These are phyloP conservation scores for Dendrobium nobile DNA, from an alignment of 106 monocot species.

Conservation along the genomic window DNA sequence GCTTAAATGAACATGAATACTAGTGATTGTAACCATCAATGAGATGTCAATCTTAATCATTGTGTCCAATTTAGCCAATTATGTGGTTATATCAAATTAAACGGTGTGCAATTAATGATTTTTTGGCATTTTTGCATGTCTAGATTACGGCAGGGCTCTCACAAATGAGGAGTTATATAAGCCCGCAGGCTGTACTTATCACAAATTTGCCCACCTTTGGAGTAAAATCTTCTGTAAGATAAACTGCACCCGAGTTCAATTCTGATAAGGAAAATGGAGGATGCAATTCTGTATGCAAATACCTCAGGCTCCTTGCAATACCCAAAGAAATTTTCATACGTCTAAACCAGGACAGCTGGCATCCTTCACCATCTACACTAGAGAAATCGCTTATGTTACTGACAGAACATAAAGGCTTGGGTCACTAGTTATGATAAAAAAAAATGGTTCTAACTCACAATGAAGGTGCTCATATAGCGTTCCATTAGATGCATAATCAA, in stretches of 20 bases:
- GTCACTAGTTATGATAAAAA: background rate
- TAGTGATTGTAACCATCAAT: background rate
- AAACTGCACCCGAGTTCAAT: constrained; percentile 63
- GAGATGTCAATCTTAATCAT: background rate
- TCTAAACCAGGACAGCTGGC: constrained; percentile 75
- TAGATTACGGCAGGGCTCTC: too few relatives aligned
- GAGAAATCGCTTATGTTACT: background rate
- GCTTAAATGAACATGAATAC: background rate
- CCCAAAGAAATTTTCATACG: constrained; percentile 84
- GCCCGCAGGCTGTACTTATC: background rate
- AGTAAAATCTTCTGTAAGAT: constrained; percentile 94
- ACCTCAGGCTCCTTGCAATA: constrained; percentile 68
- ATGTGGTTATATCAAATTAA: background rate
- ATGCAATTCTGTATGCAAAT: constrained; percentile 84
- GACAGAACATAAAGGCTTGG: background rate
- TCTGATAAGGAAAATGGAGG: constrained; percentile 75
- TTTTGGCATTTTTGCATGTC: background rate
- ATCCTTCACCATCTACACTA: constrained; percentile 62
- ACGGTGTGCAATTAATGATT: background rate
- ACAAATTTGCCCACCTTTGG: constrained; percentile 60
- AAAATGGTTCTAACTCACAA: constrained; percentile 11
- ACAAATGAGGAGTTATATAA: background rate
- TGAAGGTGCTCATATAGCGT: constrained; percentile 96
- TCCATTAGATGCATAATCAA: constrained; percentile 96
- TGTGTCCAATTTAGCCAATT: background rate